phyloP scores from a whole-genome alignment of 306 rosid species.

The Malus sieversii region DNA sequence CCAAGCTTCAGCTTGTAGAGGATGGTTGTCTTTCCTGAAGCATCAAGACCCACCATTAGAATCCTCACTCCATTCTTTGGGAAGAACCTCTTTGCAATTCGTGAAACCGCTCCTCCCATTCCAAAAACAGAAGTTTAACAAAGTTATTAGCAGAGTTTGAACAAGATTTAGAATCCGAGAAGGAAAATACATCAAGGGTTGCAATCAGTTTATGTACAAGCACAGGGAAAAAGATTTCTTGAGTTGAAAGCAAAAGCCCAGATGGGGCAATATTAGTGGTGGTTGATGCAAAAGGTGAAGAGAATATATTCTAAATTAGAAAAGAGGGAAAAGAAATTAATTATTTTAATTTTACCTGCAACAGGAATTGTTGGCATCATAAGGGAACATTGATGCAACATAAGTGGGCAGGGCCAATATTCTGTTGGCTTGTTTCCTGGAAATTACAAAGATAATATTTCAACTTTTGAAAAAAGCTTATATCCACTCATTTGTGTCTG shows the following conservation, averaged over 20 bases:
- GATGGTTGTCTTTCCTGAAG: conserved; percentile 48
- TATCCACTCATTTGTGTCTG: conserved; percentile 1
- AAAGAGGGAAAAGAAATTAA: neutral
- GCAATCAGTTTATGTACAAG: neutral
- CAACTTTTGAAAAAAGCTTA: conserved; percentile 9
- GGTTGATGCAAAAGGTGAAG: conserved; percentile 3
- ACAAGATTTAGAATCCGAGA: neutral
- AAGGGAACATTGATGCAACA: neutral
- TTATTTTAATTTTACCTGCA: conserved; percentile 8
- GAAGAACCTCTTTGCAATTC: conserved; percentile 29
- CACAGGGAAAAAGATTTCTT: conserved; percentile 16
- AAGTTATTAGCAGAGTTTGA: neutral
- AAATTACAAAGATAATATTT: neutral
- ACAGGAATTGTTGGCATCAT: neutral
- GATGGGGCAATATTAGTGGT: conserved; percentile 5
- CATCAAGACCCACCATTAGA: conserved; percentile 51
- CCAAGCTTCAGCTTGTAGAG: conserved; percentile 43
- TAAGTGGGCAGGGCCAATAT: neutral
- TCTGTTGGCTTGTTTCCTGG: conserved; percentile 4
- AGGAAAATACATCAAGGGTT: neutral
- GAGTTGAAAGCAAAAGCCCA: conserved; percentile 19
- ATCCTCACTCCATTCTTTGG: conserved; percentile 32
- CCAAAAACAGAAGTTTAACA: neutral
- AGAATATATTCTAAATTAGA: conserved; percentile 22
- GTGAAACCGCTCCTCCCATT: conserved; percentile 34